These are phyloP conservation scores for Eucalyptus regnans DNA, from an alignment of 345 rosid species.

Conservation along the genomic window DNA sequence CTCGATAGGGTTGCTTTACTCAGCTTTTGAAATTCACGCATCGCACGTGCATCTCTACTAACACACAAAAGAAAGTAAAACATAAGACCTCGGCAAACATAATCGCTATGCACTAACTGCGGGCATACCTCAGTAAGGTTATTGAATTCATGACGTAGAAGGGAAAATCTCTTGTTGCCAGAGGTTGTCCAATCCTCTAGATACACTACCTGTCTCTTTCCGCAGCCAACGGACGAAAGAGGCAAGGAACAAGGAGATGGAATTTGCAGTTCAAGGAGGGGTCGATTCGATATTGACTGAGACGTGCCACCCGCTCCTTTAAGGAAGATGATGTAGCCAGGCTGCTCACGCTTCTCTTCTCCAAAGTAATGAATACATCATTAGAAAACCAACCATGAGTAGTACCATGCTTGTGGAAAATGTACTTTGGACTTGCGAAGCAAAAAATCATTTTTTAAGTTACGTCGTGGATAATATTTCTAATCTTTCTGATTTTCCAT, in stretches of 20 bases:
- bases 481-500: neutral
- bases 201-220: neutral
- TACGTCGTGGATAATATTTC: neutral
- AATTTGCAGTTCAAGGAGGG: neutral
- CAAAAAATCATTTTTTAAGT: neutral
- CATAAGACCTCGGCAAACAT: neutral
- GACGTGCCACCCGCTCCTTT: neutral
- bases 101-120: neutral
- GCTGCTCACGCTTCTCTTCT: neutral
- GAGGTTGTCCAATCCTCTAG: neutral
- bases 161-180: neutral
- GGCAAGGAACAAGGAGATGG: neutral
- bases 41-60: fast-evolving
- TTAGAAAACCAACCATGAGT: neutral
- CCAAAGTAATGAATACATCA: neutral
- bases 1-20: fast-evolving
- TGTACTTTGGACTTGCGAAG: neutral
- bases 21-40: neutral
- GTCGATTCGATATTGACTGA: neutral
- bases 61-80: neutral
- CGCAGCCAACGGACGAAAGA: neutral
- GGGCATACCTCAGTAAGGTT: neutral
- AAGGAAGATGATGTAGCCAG: neutral
- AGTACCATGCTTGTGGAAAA: neutral
- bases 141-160: neutral